Conservation (phyloP, 768 basidiomycete genomes). For the Hygrophoropsis aurantiaca region DNA sequence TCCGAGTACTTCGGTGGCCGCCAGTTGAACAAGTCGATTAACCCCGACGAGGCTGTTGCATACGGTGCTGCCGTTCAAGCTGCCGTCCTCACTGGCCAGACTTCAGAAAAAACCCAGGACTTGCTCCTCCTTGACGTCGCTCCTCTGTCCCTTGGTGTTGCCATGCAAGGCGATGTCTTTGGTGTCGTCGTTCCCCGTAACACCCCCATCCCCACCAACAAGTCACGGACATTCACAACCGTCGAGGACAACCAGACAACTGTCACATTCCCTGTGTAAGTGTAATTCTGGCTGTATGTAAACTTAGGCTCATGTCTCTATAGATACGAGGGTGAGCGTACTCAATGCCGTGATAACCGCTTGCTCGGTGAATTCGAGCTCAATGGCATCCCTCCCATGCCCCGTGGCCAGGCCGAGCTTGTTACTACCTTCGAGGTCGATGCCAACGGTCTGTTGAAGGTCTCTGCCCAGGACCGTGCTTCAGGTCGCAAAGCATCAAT, state of each 20-base stretch:
- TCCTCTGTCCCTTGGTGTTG: conserved; percentile 97
- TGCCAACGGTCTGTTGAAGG: conserved; percentile 98
- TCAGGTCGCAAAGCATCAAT: conserved; percentile 99
- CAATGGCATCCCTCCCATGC: conserved; percentile 98
- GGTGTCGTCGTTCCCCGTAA: conserved; percentile 99
- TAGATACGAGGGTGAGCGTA: conserved; percentile 98
- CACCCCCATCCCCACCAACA: conserved; percentile 99
- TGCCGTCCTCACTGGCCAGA: conserved; percentile 97
- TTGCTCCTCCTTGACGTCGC: conserved; percentile 98
- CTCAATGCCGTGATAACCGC: conserved; percentile 99
- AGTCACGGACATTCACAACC: conserved; percentile 97
- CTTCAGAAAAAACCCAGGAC: conserved; percentile 98
- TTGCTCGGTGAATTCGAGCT: conserved; percentile 99
- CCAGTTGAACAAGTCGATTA: conserved; percentile 99
- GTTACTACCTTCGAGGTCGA: conserved; percentile 99
- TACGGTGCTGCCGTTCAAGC: conserved; percentile 99
- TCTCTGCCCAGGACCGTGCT: conserved; percentile 96
- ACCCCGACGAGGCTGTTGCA: conserved; percentile 99
- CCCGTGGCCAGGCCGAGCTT: conserved; percentile 97
- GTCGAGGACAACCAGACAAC: conserved; percentile 99
- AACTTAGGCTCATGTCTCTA: conserved; percentile 8
- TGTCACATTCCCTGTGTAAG: conserved; percentile 98
- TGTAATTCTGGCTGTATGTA: conserved; percentile 4
- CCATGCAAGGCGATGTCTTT: conserved; percentile 99
- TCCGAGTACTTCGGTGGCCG: conserved; percentile 99